phyloP scores from a whole-genome alignment of 2,329 filamentous ascomycete genomes.

The Colletotrichum incanum region DNA sequence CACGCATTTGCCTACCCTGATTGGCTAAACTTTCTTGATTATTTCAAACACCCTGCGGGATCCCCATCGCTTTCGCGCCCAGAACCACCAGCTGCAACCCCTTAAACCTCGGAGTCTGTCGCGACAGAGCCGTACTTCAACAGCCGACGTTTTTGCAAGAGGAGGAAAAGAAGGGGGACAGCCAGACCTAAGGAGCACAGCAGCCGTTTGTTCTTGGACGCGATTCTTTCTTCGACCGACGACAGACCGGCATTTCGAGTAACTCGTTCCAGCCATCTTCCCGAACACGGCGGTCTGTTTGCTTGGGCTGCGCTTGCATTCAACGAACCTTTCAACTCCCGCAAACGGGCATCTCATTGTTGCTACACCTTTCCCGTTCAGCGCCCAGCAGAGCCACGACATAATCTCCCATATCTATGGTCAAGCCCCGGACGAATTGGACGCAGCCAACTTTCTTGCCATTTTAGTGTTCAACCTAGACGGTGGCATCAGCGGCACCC shows the following conservation, averaged over 20 bases:
- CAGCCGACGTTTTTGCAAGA: constrained; percentile 15
- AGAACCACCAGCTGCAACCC: constrained; percentile 31
- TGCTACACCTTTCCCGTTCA: constrained; percentile 24
- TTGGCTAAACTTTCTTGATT: constrained; percentile 28
- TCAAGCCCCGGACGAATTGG: constrained; percentile 8
- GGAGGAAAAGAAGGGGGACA: constrained; percentile 35
- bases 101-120: constrained; percentile 35
- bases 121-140: constrained; percentile 21
- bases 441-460: background rate
- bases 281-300: constrained; percentile 35
- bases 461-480: constrained; percentile 5
- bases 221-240: constrained; percentile 15
- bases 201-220: constrained; percentile 13
- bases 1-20: constrained; percentile 15
- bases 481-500: background rate
- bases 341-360: constrained; percentile 29
- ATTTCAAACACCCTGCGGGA: constrained; percentile 33
- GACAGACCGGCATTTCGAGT: constrained; percentile 16
- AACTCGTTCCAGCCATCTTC: constrained; percentile 27
- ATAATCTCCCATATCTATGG: constrained; percentile 36
- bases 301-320: constrained; percentile 31
- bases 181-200: constrained; percentile 7
- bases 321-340: constrained; percentile 30
- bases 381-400: constrained; percentile 21
- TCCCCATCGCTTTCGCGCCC: constrained; percentile 19